Evolutionary conservation across 208 protist genomes (phyloP).

Genomic region (Wallacemonas rigidus): DNA sequence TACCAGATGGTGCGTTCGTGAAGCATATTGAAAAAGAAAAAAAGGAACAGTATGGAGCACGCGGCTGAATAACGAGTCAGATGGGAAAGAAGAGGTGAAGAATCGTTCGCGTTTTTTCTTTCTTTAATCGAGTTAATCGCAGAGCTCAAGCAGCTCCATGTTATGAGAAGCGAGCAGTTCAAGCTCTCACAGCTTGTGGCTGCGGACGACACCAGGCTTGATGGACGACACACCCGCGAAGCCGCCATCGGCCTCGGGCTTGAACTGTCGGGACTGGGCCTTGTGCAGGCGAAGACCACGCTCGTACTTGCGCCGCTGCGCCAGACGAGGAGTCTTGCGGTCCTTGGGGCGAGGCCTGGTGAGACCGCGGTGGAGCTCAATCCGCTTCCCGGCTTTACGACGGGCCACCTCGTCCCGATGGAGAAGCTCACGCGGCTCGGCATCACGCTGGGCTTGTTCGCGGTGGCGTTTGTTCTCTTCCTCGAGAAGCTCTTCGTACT

Average conservation of each 20-base stretch:
- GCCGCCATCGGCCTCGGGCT: conserved; percentile 83
- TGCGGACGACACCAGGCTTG: conserved; percentile 75
- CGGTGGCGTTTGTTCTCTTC: conserved; percentile 62
- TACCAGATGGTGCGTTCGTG: neutral
- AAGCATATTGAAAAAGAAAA: conserved; percentile 16
- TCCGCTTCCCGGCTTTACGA: conserved; percentile 82
- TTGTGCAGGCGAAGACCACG: conserved; percentile 85
- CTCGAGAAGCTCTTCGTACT: conserved; percentile 69
- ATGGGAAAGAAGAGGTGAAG: neutral
- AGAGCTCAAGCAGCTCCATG: neutral
- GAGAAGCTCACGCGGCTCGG: conserved; percentile 36
- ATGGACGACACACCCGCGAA: conserved; percentile 76
- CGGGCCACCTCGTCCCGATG: conserved; percentile 68
- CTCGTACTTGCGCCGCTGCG: conserved; percentile 89
- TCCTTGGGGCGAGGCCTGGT: conserved; percentile 89
- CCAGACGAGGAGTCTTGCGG: conserved; percentile 87
- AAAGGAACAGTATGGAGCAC: neutral
- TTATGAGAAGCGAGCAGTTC: neutral
- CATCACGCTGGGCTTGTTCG: conserved; percentile 27
- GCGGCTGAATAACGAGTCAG: too few relatives aligned
- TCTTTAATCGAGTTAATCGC: conserved; percentile 10
- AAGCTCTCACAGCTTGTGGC: conserved; percentile 22
- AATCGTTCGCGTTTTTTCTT: neutral
- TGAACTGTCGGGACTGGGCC: conserved; percentile 69
- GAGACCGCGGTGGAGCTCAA: conserved; percentile 89